phyloP scores from a whole-genome alignment of 306 rosid genomes.

The Lathyrus sativus region DNA sequence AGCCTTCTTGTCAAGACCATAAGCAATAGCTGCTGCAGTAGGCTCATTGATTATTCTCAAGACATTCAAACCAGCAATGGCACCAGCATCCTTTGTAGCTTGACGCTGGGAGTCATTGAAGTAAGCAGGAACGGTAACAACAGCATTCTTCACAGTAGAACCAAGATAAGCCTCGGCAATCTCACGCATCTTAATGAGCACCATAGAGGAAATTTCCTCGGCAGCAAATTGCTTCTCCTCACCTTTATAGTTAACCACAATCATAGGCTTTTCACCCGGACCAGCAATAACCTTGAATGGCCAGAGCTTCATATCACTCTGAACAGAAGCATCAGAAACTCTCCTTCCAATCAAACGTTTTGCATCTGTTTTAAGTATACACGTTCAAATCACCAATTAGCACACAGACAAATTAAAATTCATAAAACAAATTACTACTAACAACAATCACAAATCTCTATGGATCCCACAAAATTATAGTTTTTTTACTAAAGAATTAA shows the following conservation, averaged over 20 bases:
- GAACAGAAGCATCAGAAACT: constrained; percentile 1
- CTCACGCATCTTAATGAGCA: background rate
- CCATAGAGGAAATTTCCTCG: constrained; percentile 8
- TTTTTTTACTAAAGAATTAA: no score
- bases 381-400: background rate
- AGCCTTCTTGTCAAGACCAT: no score
- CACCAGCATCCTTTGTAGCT: no score
- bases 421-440: background rate
- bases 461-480: background rate
- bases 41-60: no score
- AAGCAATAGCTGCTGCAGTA: no score
- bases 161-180: constrained; percentile 1
- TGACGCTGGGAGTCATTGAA: constrained; percentile 3
- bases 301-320: constrained; percentile 11
- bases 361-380: background rate
- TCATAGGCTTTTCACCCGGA: background rate
- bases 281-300: background rate
- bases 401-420: background rate
- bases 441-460: background rate
- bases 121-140: background rate
- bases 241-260: background rate
- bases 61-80: no score
- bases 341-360: constrained; percentile 7
- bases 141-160: background rate
- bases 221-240: background rate